A percentile compares a stretch with the other conserved stretches of the same genome.
phyloP scores from a whole-genome alignment of 2,329 filamentous ascomycete genomes.

The Cladosporium cucumerinum region DNA sequence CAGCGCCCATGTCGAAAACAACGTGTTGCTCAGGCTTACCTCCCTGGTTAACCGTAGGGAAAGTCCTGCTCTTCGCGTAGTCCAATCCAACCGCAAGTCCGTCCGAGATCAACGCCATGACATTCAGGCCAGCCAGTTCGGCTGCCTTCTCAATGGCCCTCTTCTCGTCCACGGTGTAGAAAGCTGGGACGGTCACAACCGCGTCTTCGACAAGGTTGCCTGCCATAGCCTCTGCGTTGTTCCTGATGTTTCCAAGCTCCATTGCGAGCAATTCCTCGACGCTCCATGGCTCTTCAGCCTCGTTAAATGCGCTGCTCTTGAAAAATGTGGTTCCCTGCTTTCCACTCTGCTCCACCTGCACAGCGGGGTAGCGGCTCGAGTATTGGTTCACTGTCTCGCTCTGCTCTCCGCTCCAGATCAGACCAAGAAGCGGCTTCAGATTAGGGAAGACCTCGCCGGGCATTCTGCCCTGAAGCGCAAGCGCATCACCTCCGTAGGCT shows the following conservation, averaged over 20 bases:
- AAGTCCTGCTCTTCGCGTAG: conserved; percentile 88
- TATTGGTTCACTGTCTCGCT: conserved; percentile 67
- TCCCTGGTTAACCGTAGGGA: conserved; percentile 78
- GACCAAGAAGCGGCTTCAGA: conserved; percentile 83
- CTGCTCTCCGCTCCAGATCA: conserved; percentile 49
- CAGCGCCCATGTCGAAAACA: conserved; percentile 97
- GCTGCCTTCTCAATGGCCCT: conserved; percentile 80
- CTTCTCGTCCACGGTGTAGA: conserved; percentile 88
- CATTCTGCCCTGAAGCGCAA: conserved; percentile 81
- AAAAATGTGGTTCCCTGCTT: conserved; percentile 71
- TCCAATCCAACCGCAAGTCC: conserved; percentile 90
- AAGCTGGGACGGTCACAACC: conserved; percentile 85
- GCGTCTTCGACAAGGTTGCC: conserved; percentile 71
- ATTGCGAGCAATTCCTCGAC: conserved; percentile 95
- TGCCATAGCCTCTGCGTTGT: conserved; percentile 80
- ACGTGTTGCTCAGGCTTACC: conserved; percentile 87
- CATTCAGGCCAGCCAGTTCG: conserved; percentile 80
- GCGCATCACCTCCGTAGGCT: conserved; percentile 85
- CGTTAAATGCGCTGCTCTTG: conserved; percentile 71
- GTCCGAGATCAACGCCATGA: conserved; percentile 82
- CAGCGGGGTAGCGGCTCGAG: conserved; percentile 69
- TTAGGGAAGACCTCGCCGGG: conserved; percentile 94
- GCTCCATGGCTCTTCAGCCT: conserved; percentile 61
- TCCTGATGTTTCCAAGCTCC: conserved; percentile 87
- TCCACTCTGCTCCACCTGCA: conserved; percentile 63